phyloP scores from a whole-genome alignment of 371 early-diverging fungal genomes.

The Mucor mucedo region DNA sequence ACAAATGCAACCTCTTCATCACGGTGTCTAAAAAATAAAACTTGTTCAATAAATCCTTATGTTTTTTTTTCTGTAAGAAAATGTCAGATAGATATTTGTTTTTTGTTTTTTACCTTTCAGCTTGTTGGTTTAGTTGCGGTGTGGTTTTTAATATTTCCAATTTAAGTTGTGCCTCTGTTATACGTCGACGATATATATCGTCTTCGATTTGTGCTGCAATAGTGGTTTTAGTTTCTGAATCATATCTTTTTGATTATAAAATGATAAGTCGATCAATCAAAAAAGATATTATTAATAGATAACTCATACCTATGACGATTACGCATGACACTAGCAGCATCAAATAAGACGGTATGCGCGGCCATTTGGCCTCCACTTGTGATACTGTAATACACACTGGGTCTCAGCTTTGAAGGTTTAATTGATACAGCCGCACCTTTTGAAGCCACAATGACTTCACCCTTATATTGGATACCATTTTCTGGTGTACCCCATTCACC shows the following conservation, averaged over 20 bases:
- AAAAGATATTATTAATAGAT: not conserved
- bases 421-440: conserved; percentile 36
- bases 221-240: conserved; percentile 20
- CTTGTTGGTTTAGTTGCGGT: not conserved
- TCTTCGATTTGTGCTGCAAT: conserved; percentile 36
- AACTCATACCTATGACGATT: conserved; percentile 19
- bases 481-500: conserved; percentile 43
- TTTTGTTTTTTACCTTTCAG: conserved; percentile 9
- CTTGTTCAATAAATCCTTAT: too few species aligned
- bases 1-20: conserved; percentile 24
- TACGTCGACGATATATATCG: conserved; percentile 32
- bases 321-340: conserved; percentile 27
- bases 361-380: conserved; percentile 41
- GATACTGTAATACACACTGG: conserved; percentile 35
- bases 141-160: conserved; percentile 24
- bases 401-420: conserved; percentile 26
- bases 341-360: conserved; percentile 31
- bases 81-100: too few species aligned
- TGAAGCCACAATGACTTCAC: conserved; percentile 30
- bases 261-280: too few species aligned
- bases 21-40: conserved; percentile 14
- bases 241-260: conserved; percentile 14
- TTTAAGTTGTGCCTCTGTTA: conserved; percentile 26
- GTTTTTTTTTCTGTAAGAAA: too few species aligned
- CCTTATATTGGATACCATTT: conserved; percentile 28